phyloP scores from a whole-genome alignment of 106 monocot species.

The Dendrobium officinale region DNA sequence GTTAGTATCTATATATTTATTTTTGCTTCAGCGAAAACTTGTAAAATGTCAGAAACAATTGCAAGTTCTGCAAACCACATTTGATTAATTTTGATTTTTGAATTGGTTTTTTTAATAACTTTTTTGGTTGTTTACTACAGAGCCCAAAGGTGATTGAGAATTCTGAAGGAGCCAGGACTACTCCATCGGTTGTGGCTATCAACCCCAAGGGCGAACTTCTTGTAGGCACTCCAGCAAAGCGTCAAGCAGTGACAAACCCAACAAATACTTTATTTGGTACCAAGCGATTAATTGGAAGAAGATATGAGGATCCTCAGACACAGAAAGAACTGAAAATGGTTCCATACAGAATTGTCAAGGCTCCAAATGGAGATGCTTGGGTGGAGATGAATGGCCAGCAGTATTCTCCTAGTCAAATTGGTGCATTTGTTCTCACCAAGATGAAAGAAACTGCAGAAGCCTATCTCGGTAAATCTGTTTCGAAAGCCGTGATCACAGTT shows the following conservation, averaged over 20 bases:
- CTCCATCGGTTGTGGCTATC: conserved; percentile 59
- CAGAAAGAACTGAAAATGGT: conserved; percentile 69
- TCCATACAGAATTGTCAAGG: conserved; percentile 73
- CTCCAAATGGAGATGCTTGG: conserved; percentile 82
- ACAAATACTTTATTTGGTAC: conserved; percentile 61
- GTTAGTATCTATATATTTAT: neutral
- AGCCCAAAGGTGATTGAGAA: conserved; percentile 63
- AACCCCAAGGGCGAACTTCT: conserved; percentile 56
- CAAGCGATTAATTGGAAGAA: conserved; percentile 56
- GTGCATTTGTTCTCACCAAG: conserved; percentile 52
- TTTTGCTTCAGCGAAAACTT: neutral
- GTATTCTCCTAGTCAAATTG: conserved; percentile 71
- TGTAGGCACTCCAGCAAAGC: conserved; percentile 51
- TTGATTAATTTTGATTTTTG: neutral
- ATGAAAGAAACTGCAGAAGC: conserved; percentile 56
- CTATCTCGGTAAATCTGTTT: conserved; percentile 75
- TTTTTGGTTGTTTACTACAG: conserved; percentile 13
- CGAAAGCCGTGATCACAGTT: conserved; percentile 65
- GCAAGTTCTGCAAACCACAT: neutral
- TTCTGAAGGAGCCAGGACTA: conserved; percentile 64
- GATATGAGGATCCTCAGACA: conserved; percentile 53
- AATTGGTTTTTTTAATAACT: neutral
- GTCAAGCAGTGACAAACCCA: conserved; percentile 67
- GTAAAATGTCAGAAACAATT: neutral
- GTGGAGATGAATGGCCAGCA: conserved; percentile 78